Base-by-base conservation (phyloP, 768 basidiomycete species). In the Botryobasidium botryosum region DNA sequence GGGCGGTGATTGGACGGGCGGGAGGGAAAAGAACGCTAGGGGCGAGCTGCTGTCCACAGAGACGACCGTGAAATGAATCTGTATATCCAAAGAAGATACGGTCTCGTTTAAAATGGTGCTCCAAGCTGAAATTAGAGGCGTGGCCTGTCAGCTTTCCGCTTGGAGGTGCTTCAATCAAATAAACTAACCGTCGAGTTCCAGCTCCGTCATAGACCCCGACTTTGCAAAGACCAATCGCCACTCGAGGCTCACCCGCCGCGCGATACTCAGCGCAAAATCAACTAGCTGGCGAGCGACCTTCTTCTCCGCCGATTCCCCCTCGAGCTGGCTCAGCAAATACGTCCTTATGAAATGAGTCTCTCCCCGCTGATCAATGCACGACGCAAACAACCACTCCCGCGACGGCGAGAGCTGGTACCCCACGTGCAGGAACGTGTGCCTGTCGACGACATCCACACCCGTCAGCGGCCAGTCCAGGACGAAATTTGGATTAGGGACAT, bases 221-320 rank as follows among this genome's bases (percentile, higher is more conserved):
- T 77, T 82, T 5, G 78, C 63, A 46, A 90, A 65, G 6, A 79
- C 75, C 8, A 88, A 61, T 42, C 78, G 69, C 86, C 86, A 90
- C 56, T 88, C 83, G 18, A 85, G 63, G 55, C 75, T 73, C 8
- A 77, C 77, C 49, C 65, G 71, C 53, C 66, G 68, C 8, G 76
- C 73, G 53, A 80, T 71, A 28, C 69, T 65, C 44, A 69, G 56
- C 0, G 68, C 70, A 58, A 88, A 83, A 47, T 72, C 73, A 40
- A 59, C 62, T 2, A 77, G 68, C 3, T 72, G 59, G 48, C 71
- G 71, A 12, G 60, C 59, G 48, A 74, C 72, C 18, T 68, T 64
- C 5, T 57, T 68, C 23, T 49, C 54, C 24, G 45, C 20, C 7
- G 37, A 39, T 24, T 44, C 40, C 43, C 41, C 24, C 35, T 18